These are phyloP conservation scores for Blumeria graminis DNA, from an alignment of 2,329 filamentous ascomycete species.

Conservation along the genomic window DNA sequence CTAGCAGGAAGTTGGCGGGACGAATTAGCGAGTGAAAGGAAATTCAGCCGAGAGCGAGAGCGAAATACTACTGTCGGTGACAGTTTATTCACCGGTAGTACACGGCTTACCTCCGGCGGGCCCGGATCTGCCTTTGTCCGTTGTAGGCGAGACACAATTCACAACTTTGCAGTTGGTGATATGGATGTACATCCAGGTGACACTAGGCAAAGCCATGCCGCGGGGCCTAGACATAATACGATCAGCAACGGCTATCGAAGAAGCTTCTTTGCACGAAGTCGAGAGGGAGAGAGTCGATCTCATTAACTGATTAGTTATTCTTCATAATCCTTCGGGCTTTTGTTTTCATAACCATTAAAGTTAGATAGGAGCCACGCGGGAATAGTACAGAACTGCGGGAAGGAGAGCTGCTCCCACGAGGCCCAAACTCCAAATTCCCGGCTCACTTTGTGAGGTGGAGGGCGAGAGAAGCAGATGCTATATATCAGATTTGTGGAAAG, in stretches of 20 bases:
- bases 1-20: conserved; percentile 30
- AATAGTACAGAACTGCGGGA: no score
- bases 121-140: conserved; percentile 13
- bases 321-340: no score
- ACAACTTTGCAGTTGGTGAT: conserved; percentile 34
- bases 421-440: no score
- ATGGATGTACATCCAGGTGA: conserved; percentile 26
- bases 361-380: no score
- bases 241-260: background rate
- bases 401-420: no score
- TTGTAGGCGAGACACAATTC: conserved; percentile 29
- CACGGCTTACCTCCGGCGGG: background rate
- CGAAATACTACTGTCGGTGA: no score
- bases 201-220: background rate
- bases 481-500: no score
- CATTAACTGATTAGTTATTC: background rate
- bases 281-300: background rate
- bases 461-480: no score
- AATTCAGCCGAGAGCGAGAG: conserved; percentile 19
- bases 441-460: no score
- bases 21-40: conserved; percentile 17
- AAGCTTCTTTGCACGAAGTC: background rate
- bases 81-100: background rate
- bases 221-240: background rate
- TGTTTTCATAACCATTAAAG: no score